A percentile compares a stretch with the other conserved stretches of the same genome.
Evolutionary conservation across 352 stramenopile species (phyloP).

Genomic region (Peronospora farinosa): DNA sequence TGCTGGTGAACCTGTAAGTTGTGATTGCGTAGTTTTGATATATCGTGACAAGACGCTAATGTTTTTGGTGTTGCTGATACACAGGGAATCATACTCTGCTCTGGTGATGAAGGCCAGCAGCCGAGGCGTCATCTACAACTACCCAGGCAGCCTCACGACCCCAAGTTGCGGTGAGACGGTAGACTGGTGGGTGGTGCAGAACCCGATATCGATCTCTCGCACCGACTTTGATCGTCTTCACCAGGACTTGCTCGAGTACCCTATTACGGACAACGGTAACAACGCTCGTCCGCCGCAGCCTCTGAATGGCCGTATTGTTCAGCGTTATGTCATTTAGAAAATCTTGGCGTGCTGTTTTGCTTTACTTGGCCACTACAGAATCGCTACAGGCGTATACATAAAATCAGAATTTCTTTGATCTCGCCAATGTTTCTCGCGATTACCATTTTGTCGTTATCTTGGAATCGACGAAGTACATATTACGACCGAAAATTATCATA

Average conservation of each 20-base stretch:
- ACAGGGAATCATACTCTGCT: constrained; percentile 34
- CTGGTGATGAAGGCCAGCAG: constrained; percentile 32
- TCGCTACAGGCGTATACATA: no score
- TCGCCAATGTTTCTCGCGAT: no score
- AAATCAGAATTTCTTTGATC: no score
- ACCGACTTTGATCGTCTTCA: constrained; percentile 27
- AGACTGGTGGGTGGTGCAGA: constrained; percentile 33
- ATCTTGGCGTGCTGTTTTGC: no score
- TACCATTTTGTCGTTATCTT: no score
- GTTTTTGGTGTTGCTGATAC: constrained; percentile 1
- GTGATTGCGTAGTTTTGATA: neutral
- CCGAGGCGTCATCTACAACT: constrained; percentile 28
- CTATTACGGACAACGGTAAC: constrained; percentile 17
- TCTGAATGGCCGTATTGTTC: constrained; percentile 22
- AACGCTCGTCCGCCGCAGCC: constrained; percentile 25
- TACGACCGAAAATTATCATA: no score
- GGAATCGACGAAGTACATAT: no score
- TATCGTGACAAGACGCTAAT: neutral
- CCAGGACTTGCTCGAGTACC: constrained; percentile 17
- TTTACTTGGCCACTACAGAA: no score
- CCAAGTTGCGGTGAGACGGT: constrained; percentile 33
- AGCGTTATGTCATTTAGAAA: constrained; percentile 2
- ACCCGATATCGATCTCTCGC: constrained; percentile 22
- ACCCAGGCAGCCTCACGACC: constrained; percentile 31
- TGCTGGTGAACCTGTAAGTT: constrained; percentile 20